These are phyloP conservation scores for Beauveria brongniartii DNA, from an alignment of 2,329 filamentous ascomycete species.

Conservation along the genomic window DNA sequence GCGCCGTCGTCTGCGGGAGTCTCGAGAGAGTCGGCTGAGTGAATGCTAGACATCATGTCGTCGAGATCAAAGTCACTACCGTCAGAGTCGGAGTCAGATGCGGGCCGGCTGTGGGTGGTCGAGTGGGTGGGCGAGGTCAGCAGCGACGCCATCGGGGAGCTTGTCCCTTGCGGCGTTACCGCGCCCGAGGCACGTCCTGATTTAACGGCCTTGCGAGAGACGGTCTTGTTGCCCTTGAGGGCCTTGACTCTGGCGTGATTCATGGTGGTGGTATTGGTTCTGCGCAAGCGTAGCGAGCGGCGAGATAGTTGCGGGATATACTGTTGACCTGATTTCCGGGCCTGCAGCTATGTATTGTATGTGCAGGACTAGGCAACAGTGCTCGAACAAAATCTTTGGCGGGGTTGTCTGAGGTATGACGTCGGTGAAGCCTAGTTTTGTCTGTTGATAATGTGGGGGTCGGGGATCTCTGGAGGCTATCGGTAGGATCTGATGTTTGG, in stretches of 20 bases:
- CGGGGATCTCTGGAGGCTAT: not conserved
- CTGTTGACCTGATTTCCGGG: slow-evolving; percentile 13
- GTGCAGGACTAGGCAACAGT: not conserved
- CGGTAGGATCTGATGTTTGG: not conserved
- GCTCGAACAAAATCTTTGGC: not conserved
- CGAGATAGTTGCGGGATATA: slow-evolving; percentile 13
- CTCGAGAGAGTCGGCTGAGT: slow-evolving; percentile 35
- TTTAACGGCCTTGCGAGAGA: slow-evolving; percentile 58
- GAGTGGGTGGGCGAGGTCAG: slow-evolving; percentile 51
- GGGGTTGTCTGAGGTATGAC: not conserved
- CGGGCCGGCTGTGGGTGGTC: slow-evolving; percentile 51
- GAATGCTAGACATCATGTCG: slow-evolving; percentile 35
- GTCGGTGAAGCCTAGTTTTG: not conserved
- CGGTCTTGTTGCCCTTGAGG: slow-evolving; percentile 62
- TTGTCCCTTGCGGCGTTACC: slow-evolving; percentile 42
- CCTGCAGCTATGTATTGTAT: not conserved
- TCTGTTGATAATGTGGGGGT: not conserved
- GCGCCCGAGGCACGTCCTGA: slow-evolving; percentile 50
- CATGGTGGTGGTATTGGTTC: slow-evolving; percentile 32
- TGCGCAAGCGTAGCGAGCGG: not conserved
- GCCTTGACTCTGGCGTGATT: slow-evolving; percentile 60
- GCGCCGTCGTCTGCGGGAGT: slow-evolving; percentile 42
- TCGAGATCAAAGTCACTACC: slow-evolving; percentile 31
- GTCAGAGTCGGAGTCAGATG: slow-evolving; percentile 49
- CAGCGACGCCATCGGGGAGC: slow-evolving; percentile 50